Percentiles rank a stretch among this genome's conserved stretches.
phyloP scores from a whole-genome alignment of 352 stramenopile genomes.

The Globisporangium orthogonon region DNA sequence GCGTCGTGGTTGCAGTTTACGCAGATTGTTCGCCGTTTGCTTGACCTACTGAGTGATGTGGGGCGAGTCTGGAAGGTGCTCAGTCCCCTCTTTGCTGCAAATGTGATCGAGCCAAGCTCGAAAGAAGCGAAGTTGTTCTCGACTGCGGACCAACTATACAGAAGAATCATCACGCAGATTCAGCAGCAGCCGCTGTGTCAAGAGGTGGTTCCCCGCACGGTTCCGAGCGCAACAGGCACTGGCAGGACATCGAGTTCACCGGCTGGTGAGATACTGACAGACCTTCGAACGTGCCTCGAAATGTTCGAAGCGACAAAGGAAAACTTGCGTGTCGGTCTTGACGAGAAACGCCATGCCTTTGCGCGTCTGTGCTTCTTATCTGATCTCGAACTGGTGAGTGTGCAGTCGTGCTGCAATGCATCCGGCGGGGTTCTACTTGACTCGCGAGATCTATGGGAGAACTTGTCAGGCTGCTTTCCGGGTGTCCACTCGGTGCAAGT shows the following conservation, averaged over 20 bases:
- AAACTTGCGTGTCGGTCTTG: slow-evolving; percentile 37
- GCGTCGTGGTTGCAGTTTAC: slow-evolving; percentile 41
- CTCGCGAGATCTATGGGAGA: slow-evolving; percentile 30
- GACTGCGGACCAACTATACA: slow-evolving; percentile 36
- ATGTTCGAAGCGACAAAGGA: slow-evolving; percentile 41
- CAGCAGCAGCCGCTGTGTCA: slow-evolving; percentile 25
- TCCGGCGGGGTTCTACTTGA: slow-evolving; percentile 2
- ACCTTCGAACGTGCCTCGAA: slow-evolving; percentile 28
- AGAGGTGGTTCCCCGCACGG: slow-evolving; percentile 19
- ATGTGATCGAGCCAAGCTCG: slow-evolving; percentile 36
- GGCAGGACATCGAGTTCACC: not conserved
- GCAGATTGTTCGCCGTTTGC: slow-evolving; percentile 25
- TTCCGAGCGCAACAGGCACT: not conserved
- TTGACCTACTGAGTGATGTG: slow-evolving; percentile 30
- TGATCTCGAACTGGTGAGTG: slow-evolving; percentile 44
- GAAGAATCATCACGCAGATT: slow-evolving; percentile 18
- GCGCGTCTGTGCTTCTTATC: slow-evolving; percentile 67
- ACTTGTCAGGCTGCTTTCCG: slow-evolving; percentile 52
- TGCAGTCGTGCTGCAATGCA: slow-evolving; percentile 20
- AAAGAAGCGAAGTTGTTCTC: slow-evolving; percentile 39
- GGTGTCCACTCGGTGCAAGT: slow-evolving; percentile 38
- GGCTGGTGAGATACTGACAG: slow-evolving; percentile 16
- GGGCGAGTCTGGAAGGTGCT: slow-evolving; percentile 48
- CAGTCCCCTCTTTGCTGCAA: slow-evolving; percentile 36
- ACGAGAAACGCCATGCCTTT: slow-evolving; percentile 46